A percentile compares a stretch with the other conserved stretches of the same genome.
These are phyloP conservation scores for Aotearoamyces nothofagi DNA, from an alignment of 2,329 filamentous ascomycete genomes.

Conservation along the genomic window DNA sequence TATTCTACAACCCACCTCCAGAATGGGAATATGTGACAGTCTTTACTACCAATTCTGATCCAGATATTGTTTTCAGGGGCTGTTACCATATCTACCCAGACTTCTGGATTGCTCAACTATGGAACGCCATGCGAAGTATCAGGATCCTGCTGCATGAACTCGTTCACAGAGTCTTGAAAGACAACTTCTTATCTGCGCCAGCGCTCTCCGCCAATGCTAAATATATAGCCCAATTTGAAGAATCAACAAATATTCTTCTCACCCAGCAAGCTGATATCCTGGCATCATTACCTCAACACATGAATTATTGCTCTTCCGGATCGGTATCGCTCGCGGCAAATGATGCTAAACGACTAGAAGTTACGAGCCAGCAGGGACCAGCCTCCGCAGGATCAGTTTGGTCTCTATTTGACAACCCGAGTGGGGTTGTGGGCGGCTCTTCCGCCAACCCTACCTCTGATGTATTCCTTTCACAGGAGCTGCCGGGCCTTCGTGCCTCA, in stretches of 20 bases:
- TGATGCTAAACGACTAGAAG: no score
- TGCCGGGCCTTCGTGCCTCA: not conserved
- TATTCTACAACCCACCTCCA: slow-evolving; percentile 6
- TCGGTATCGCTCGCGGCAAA: not conserved
- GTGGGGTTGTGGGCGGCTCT: no score
- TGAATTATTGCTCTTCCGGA: slow-evolving; percentile 4
- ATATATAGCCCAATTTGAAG: slow-evolving; percentile 12
- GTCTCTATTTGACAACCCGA: no score
- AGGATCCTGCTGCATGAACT: slow-evolving; percentile 11
- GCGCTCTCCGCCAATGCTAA: slow-evolving; percentile 7
- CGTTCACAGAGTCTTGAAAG: slow-evolving; percentile 8
- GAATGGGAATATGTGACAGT: slow-evolving; percentile 12
- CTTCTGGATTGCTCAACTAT: slow-evolving; percentile 12
- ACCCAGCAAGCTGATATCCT: slow-evolving; percentile 11
- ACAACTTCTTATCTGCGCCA: slow-evolving; percentile 6
- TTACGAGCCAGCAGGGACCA: no score
- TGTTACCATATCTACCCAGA: slow-evolving; percentile 15
- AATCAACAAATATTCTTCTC: slow-evolving; percentile 9
- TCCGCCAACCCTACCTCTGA: not conserved
- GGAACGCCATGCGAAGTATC: slow-evolving; percentile 11
- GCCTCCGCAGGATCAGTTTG: no score
- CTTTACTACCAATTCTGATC: slow-evolving; percentile 6
- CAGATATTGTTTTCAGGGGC: slow-evolving; percentile 11
- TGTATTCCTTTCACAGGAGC: not conserved
- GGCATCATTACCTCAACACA: slow-evolving; percentile 11